Evolutionary conservation across 108 stramenopile species (phyloP).

Genomic region (Skeletonema grethae): DNA sequence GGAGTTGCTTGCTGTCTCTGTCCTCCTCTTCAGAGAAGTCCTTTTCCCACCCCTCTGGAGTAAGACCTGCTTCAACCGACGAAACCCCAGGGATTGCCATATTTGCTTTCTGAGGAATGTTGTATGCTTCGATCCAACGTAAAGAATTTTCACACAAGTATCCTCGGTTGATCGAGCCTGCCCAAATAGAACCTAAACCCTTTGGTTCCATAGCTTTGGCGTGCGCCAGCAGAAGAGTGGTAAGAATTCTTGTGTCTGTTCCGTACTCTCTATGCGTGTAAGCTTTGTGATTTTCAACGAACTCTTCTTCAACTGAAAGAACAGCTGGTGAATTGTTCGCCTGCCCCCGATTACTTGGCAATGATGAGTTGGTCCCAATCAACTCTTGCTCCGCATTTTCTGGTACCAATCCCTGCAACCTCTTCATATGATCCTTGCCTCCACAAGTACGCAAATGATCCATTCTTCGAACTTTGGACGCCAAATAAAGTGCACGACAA

Average conservation of each 20-base stretch:
- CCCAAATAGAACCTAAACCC: conserved; percentile 84
- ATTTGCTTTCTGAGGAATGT: conserved; percentile 63
- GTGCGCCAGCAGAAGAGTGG: conserved; percentile 69
- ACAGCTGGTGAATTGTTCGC: conserved; percentile 9
- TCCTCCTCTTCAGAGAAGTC: conserved; percentile 42
- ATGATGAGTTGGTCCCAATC: background rate
- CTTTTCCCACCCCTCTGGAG: conserved; percentile 45
- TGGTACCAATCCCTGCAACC: conserved; percentile 42
- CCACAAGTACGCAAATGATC: conserved; percentile 82
- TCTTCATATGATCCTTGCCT: conserved; percentile 53
- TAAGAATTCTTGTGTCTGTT: conserved; percentile 63
- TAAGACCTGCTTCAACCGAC: conserved; percentile 53
- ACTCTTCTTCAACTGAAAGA: conserved; percentile 40
- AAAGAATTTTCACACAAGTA: conserved; percentile 78
- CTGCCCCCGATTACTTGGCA: conserved; percentile 22
- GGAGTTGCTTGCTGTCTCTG: conserved; percentile 33
- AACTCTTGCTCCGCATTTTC: conserved; percentile 25
- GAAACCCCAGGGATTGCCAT: conserved; percentile 66
- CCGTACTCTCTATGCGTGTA: conserved; percentile 81
- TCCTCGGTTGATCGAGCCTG: conserved; percentile 70
- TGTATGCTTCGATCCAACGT: conserved; percentile 61
- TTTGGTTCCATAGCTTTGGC: conserved; percentile 69
- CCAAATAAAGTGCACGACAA: conserved; percentile 80
- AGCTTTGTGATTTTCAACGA: conserved; percentile 30
- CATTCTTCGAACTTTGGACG: conserved; percentile 69